These are phyloP conservation scores for Tetracentron sinense DNA, from an alignment of 164 flowering plant genomes.

Conservation along the genomic window DNA sequence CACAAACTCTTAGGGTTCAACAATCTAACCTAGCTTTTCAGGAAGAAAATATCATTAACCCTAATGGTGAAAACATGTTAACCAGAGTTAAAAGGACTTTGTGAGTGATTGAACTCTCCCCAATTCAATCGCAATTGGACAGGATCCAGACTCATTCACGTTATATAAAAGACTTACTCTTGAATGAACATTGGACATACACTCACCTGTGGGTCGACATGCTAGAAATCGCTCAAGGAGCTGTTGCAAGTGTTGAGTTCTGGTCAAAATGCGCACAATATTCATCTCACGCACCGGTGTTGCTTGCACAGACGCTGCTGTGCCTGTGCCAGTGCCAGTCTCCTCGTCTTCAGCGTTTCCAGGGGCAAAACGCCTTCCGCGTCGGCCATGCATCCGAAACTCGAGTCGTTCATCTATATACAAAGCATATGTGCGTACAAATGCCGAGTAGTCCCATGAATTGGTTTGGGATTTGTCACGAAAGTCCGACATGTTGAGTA, in stretches of 20 bases:
- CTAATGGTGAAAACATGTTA: too few species aligned
- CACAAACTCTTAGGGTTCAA: too few species aligned
- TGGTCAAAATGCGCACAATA: slow-evolving; percentile 42
- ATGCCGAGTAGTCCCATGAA: slow-evolving; percentile 85
- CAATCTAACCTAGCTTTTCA: too few species aligned
- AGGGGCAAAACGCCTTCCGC: slow-evolving; percentile 34
- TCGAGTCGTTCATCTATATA: slow-evolving; percentile 81
- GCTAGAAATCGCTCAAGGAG: slow-evolving; percentile 84
- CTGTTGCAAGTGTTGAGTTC: slow-evolving; percentile 58
- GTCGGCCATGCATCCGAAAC: slow-evolving; percentile 52
- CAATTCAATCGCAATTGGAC: too few species aligned
- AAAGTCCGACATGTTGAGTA: slow-evolving; percentile 83
- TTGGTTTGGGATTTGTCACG: slow-evolving; percentile 56
- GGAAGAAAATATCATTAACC: too few species aligned
- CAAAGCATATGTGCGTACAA: slow-evolving; percentile 64
- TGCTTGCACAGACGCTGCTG: background rate
- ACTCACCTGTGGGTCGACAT: slow-evolving; percentile 73
- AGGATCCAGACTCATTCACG: too few species aligned
- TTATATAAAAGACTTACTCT: too few species aligned
- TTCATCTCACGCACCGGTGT: slow-evolving; percentile 58
- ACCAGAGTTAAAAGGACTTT: too few species aligned
- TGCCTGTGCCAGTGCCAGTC: too few species aligned
- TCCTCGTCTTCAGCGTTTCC: slow-evolving; percentile 36
- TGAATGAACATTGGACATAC: background rate
- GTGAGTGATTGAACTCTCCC: too few species aligned